Conservation (phyloP, 2,329 filamentous ascomycete genomes). For the Fusarium transvaalense region DNA sequence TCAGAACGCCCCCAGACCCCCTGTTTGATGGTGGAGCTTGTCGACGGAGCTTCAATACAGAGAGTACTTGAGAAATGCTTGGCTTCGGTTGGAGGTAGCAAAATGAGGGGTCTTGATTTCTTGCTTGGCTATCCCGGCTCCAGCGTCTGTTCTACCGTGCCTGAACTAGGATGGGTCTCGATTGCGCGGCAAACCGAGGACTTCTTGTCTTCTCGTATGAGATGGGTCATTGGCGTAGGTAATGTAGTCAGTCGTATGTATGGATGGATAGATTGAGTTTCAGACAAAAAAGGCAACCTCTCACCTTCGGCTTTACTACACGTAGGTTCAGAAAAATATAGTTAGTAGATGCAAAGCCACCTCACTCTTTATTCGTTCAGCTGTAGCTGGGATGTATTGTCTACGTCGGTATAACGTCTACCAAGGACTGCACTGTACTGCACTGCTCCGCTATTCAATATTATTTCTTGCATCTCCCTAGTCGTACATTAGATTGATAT, state of each 20-base stretch:
- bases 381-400: conserved; percentile 8
- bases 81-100: conserved; percentile 30
- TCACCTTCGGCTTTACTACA: background rate
- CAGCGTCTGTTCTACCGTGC: conserved; percentile 33
- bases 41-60: conserved; percentile 38
- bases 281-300: background rate
- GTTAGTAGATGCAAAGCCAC: conserved; percentile 35
- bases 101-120: conserved; percentile 40
- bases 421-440: conserved; percentile 1
- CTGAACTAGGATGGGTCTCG: conserved; percentile 24
- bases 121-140: conserved; percentile 41
- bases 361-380: conserved; percentile 2
- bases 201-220: conserved; percentile 2
- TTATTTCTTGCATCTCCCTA: conserved; percentile 33
- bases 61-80: conserved; percentile 37
- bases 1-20: conserved; percentile 22
- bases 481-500: conserved; percentile 29
- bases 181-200: conserved; percentile 18
- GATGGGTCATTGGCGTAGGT: background rate
- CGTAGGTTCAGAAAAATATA: conserved; percentile 14
- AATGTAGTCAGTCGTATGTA: background rate
- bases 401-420: background rate
- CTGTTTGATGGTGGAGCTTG: conserved; percentile 43
- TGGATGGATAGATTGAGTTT: background rate
- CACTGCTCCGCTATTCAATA: conserved; percentile 22